phyloP scores from a whole-genome alignment of 176 grass and related monocot genomes.

The Cenchrus purpureus region DNA sequence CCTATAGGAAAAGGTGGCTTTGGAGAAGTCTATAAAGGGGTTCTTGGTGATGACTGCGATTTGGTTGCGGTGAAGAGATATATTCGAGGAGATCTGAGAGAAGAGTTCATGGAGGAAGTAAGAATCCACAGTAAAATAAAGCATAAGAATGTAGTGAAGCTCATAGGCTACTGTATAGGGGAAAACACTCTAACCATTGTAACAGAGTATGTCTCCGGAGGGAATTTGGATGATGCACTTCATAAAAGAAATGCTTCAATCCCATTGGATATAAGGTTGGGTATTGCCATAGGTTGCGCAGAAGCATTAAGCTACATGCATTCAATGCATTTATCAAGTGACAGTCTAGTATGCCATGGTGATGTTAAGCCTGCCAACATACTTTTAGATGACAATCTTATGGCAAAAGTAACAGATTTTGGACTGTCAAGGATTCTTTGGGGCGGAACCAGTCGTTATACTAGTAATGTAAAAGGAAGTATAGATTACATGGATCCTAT shows the following conservation, averaged over 20 bases:
- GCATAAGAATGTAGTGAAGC: too few relatives aligned
- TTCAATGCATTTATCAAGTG: constrained; percentile 3
- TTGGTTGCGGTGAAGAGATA: too few relatives aligned
- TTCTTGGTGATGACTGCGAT: too few relatives aligned
- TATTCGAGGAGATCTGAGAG: too few relatives aligned
- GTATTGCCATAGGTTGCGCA: not conserved
- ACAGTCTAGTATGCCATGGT: not conserved
- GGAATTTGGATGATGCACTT: constrained; percentile 2
- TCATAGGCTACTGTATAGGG: too few relatives aligned
- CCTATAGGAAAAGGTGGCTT: not conserved
- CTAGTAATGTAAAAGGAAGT: constrained; percentile 2
- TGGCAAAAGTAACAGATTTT: not conserved
- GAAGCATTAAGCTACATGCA: not conserved
- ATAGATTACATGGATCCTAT: constrained; percentile 13
- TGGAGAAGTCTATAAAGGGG: not conserved
- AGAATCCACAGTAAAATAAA: too few relatives aligned
- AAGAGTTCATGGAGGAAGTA: too few relatives aligned
- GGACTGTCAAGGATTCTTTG: constrained; percentile 6
- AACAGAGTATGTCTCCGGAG: not conserved
- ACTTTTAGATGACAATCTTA: not conserved
- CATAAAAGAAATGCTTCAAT: not conserved
- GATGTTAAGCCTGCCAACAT: constrained; percentile 14
- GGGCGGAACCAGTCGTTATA: not conserved
- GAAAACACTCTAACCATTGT: too few relatives aligned
- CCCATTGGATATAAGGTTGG: not conserved